phyloP scores from a whole-genome alignment of 768 basidiomycete species.

The Calocybe gangraenosa region DNA sequence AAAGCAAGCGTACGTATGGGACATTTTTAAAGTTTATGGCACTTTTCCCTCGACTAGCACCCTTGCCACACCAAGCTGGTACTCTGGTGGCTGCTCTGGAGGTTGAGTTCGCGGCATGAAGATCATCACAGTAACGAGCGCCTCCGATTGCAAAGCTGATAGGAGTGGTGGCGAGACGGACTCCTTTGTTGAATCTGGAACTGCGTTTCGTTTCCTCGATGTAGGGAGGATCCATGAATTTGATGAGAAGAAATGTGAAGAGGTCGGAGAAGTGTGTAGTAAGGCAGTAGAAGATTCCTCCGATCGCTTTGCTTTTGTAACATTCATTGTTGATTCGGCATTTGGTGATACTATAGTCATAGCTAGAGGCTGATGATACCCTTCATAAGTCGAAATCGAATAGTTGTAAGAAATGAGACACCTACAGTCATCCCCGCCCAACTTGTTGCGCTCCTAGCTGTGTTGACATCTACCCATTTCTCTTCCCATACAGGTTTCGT shows the following conservation, averaged over 20 bases:
- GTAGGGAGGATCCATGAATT: conserved; percentile 5
- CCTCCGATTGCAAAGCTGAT: conserved; percentile 17
- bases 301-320: neutral
- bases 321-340: neutral
- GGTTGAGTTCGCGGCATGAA: conserved; percentile 36
- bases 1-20: neutral
- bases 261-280: too few relatives aligned
- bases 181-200: neutral
- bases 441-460: neutral
- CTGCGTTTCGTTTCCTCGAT: neutral
- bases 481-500: conserved; percentile 16
- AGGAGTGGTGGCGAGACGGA: conserved; percentile 3
- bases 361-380: neutral
- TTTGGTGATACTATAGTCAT: neutral
- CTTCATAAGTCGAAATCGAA: neutral
- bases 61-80: conserved; percentile 40
- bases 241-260: conserved; percentile 9
- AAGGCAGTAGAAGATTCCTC: too few relatives aligned
- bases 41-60: conserved; percentile 27
- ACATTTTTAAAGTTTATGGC: neutral
- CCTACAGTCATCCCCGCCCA: neutral
- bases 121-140: conserved; percentile 41
- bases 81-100: conserved; percentile 23
- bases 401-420: neutral
- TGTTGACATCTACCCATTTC: conserved; percentile 7